Percentiles rank a stretch among this genome's conserved stretches.
phyloP scores from a whole-genome alignment of 176 grass and related monocot genomes.

The Carex pumila region DNA sequence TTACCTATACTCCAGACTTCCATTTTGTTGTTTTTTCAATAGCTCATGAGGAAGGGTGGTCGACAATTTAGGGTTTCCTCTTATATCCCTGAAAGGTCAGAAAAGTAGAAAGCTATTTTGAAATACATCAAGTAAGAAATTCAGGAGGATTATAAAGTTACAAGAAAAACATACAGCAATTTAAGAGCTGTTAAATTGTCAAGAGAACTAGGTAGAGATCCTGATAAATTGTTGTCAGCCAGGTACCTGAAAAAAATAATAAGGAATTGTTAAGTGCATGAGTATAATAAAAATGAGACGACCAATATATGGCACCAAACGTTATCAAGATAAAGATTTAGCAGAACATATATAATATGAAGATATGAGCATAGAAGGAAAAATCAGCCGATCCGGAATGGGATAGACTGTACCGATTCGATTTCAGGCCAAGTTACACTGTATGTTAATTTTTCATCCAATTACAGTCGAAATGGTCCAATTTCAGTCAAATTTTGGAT shows the following conservation, averaged over 20 bases:
- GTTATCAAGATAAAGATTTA: background rate
- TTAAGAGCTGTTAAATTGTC: background rate
- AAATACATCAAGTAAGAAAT: background rate
- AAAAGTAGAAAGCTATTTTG: background rate
- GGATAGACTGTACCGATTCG: no score
- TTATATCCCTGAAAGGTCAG: background rate
- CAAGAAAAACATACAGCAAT: background rate
- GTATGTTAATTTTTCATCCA: no score
- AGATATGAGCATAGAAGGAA: background rate
- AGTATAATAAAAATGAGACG: background rate
- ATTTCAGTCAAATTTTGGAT: no score
- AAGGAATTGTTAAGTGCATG: background rate
- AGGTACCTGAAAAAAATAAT: background rate
- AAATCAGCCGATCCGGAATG: no score
- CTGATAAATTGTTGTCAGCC: background rate
- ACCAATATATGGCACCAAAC: background rate
- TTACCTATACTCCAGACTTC: background rate
- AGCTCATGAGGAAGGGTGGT: background rate
- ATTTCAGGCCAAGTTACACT: no score
- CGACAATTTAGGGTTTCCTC: background rate
- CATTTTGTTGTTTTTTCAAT: background rate
- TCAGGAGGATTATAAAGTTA: no score
- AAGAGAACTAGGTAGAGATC: background rate
- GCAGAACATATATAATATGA: background rate
- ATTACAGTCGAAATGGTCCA: no score